Evolutionary conservation across 164 flowering plant genomes (phyloP).

Genomic region (Piper betle): DNA sequence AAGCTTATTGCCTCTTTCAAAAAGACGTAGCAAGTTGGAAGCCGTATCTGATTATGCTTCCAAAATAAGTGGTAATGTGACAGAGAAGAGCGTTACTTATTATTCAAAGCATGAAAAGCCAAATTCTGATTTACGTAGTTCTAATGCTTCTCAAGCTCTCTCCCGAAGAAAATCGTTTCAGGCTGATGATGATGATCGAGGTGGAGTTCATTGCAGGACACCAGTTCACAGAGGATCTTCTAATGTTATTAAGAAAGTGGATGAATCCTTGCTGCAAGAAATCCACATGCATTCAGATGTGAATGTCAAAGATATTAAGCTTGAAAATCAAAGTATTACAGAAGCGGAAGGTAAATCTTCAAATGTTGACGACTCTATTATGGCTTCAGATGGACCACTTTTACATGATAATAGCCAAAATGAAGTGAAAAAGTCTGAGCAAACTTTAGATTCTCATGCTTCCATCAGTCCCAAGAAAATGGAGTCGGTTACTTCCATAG

Average conservation of each 20-base stretch:
- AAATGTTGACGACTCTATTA: constrained; percentile 14
- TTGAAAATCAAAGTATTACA: constrained; percentile 10
- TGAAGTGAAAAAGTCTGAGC: constrained; percentile 27
- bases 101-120: constrained; percentile 19
- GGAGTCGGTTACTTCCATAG: constrained; percentile 18
- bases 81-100: constrained; percentile 8
- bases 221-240: constrained; percentile 54
- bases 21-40: too few species aligned
- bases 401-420: constrained; percentile 15
- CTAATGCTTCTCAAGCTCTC: constrained; percentile 14
- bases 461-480: constrained; percentile 21
- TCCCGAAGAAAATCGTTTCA: constrained; percentile 53
- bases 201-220: constrained; percentile 44
- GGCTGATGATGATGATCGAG: constrained; percentile 48
- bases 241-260: constrained; percentile 12
- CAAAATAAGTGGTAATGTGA: constrained; percentile 17
- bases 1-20: too few species aligned
- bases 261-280: constrained; percentile 13
- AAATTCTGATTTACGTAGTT: constrained; percentile 13
- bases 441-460: constrained; percentile 9
- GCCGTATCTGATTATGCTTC: neutral
- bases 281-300: constrained; percentile 9
- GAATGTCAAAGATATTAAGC: constrained; percentile 8
- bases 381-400: constrained; percentile 5
- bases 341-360: constrained; percentile 5